Conservation (phyloP, 441 rosid genomes). For the Brassica balearica region DNA sequence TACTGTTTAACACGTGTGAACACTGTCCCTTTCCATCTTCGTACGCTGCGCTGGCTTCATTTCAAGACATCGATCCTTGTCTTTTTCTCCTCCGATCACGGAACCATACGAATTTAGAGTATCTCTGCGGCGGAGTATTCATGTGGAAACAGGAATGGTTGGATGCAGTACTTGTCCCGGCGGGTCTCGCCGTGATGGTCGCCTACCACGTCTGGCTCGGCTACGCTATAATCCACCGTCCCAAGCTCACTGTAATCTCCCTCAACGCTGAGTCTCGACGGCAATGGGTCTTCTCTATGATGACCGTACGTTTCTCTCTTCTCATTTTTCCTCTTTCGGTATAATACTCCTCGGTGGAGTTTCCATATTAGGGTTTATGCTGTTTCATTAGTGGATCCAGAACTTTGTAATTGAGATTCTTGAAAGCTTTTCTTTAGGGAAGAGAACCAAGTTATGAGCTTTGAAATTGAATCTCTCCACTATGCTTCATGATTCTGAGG, state of each 20-base stretch:
- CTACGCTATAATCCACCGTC: conserved; percentile 51
- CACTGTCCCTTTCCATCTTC: not conserved
- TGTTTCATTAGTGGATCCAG: not conserved
- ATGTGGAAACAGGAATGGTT: conserved; percentile 57
- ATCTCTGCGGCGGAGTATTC: not conserved
- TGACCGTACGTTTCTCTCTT: conserved; percentile 56
- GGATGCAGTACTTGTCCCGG: conserved; percentile 67
- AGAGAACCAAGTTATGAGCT: not conserved
- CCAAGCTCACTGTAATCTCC: conserved; percentile 68
- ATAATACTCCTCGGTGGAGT: not conserved
- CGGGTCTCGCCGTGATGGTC: conserved; percentile 59
- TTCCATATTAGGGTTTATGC: not conserved
- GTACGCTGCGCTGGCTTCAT: not conserved
- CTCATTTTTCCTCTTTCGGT: not conserved
- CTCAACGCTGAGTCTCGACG: conserved; percentile 80
- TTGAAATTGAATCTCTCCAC: not conserved
- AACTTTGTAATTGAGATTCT: not conserved
- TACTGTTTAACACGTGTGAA: not conserved
- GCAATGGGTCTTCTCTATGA: conserved; percentile 81
- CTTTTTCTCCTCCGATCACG: conserved; percentile 1
- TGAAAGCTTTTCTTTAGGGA: not conserved
- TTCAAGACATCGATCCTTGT: not conserved
- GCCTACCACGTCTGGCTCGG: conserved; percentile 77
- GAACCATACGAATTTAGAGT: not conserved
- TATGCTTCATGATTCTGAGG: not conserved